Conservation (phyloP, 2,329 filamentous ascomycete species). For the Aspergillus aculeatus region DNA sequence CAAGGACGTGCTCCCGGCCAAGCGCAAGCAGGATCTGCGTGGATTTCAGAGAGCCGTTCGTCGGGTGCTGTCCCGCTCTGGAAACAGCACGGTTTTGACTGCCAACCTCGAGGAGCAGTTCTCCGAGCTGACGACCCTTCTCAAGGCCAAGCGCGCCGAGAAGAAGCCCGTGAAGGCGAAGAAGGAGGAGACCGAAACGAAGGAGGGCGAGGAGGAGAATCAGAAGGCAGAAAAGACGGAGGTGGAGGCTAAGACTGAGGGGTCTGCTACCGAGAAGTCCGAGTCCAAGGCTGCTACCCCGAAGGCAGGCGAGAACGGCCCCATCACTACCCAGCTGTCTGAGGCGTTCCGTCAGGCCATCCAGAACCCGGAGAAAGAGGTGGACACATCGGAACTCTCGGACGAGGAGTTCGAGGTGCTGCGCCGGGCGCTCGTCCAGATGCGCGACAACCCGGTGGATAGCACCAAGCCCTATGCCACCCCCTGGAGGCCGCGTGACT, state of each 20-base stretch:
- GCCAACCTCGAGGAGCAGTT: conserved; percentile 57
- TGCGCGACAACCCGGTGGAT: conserved; percentile 75
- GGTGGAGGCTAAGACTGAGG: conserved; percentile 19
- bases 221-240: conserved; percentile 6
- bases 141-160: conserved; percentile 43
- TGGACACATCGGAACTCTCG: conserved; percentile 49
- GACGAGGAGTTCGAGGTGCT: conserved; percentile 49
- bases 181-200: conserved; percentile 4
- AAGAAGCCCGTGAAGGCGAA: conserved; percentile 16
- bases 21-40: conserved; percentile 73
- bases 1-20: conserved; percentile 58
- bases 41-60: conserved; percentile 67
- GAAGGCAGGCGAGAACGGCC: conserved; percentile 8
- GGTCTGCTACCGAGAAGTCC: conserved; percentile 8
- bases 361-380: conserved; percentile 30
- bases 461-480: conserved; percentile 79
- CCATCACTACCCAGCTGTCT: conserved; percentile 24
- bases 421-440: conserved; percentile 59
- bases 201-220: background rate
- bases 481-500: conserved; percentile 83
- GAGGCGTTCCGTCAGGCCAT: conserved; percentile 35
- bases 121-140: conserved; percentile 49
- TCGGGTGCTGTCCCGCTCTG: conserved; percentile 59
- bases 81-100: conserved; percentile 43
- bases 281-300: conserved; percentile 5